A percentile compares a stretch with the other conserved stretches of the same genome.
Evolutionary conservation across 768 basidiomycete species (phyloP).

Genomic region (Mycena latifolia): DNA sequence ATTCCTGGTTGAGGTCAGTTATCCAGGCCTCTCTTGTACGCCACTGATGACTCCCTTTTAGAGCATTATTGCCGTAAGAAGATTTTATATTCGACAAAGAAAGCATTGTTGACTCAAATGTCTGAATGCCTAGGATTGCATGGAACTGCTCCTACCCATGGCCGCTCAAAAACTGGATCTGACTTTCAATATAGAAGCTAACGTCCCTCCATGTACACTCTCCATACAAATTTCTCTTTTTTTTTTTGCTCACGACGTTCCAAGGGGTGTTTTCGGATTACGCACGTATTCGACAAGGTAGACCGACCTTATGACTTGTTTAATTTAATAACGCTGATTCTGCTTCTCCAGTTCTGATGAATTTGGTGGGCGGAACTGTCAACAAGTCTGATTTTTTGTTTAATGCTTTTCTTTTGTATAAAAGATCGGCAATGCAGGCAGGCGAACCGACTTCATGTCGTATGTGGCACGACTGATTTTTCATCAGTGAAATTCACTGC

Average conservation of each 20-base stretch:
- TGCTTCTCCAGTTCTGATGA: constrained; percentile 70
- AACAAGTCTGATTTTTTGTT: too few relatives aligned
- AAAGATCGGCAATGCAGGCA: too few relatives aligned
- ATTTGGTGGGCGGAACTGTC: constrained; percentile 48
- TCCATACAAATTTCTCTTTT: neutral
- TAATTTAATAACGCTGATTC: constrained; percentile 10
- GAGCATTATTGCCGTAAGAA: constrained; percentile 75
- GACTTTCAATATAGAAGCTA: constrained; percentile 76
- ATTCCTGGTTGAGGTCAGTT: constrained; percentile 71
- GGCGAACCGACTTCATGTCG: too few relatives aligned
- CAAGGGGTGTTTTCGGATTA: constrained; percentile 81
- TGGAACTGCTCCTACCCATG: constrained; percentile 82
- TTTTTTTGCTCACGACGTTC: constrained; percentile 8
- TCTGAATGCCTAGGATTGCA: constrained; percentile 79
- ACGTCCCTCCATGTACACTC: constrained; percentile 72
- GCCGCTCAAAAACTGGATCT: constrained; percentile 81
- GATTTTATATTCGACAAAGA: neutral
- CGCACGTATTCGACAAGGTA: constrained; percentile 80
- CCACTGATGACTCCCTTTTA: constrained; percentile 33
- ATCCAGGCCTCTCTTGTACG: neutral
- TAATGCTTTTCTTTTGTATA: too few relatives aligned
- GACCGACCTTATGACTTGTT: neutral
- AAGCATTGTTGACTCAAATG: too few relatives aligned
- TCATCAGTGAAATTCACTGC: constrained; percentile 67
- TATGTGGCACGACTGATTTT: too few relatives aligned